Evolutionary conservation across 257 asterid species (phyloP), one percentile per base, ranked within the genome.

Genomic region (Solanum clarkiae): DNA sequence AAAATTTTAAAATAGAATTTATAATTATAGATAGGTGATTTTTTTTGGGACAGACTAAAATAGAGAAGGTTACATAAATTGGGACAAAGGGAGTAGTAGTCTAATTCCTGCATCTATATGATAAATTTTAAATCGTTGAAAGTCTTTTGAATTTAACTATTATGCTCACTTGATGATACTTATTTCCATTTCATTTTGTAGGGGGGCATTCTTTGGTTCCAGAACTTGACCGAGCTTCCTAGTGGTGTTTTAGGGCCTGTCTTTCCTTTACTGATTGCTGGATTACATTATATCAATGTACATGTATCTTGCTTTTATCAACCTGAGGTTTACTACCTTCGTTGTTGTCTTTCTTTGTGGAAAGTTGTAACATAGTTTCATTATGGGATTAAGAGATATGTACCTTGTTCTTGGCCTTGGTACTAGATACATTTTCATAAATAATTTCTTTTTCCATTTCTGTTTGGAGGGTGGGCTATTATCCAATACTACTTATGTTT

Each of bases 201-300:
- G 99, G 99, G 98, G 70, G 99, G 99, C 54, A 65, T 84, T 62
- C 88, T 95, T 68, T 97, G 99, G 98, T 97, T 97, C 91, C 96
- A 92, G 90, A 91, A 95, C 88, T 90, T 97, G 92, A 92, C 95
- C 18, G 98, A 93, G 80, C 89, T 83, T 86, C 94, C 98, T 62
- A 94, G 90, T 63, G 98, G 98, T 65, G 87, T 36, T 65, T 87
- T 91, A 84, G 99, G 99, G 86, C 95, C 96, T 47, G 88, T 93
- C 85, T 80, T 97, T 85, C 99, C 99, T 84, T 86, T 95, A 68
- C 40, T 91, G 77, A 92, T 95, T 80, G 95, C 94, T 29, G 94
- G 91, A 68, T 88, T 97, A 92, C 97, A 97, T 93, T 91, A 91
- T 81, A 83, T 87, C 72, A 92, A 88, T 87, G 88, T 97, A 84